Evolutionary conservation across 495 filamentous ascomycete species (phyloP).

Genomic region (Hypoxylon cercidicola): DNA sequence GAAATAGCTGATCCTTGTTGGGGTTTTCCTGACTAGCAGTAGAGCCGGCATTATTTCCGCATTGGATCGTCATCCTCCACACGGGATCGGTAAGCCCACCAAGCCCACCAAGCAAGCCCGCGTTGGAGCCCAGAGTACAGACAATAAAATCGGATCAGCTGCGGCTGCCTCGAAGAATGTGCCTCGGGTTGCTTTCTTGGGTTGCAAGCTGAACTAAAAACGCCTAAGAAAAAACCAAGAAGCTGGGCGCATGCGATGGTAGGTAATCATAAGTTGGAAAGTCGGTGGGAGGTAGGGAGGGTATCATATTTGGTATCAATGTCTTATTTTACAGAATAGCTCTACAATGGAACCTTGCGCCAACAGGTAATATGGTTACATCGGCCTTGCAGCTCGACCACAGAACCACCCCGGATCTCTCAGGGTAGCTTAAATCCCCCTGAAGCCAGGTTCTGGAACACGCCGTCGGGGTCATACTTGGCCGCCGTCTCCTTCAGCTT

Average conservation of each 20-base stretch:
- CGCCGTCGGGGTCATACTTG: constrained; percentile 47
- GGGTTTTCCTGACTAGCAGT: not conserved
- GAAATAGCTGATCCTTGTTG: too few relatives aligned
- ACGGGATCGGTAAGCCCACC: too few relatives aligned
- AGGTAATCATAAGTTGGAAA: not conserved
- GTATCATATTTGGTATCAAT: constrained; percentile 19
- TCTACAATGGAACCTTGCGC: not conserved
- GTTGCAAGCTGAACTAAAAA: constrained; percentile 4
- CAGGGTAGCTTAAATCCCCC: constrained; percentile 49
- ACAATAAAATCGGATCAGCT: too few relatives aligned
- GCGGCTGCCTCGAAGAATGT: too few relatives aligned
- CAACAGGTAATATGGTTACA: constrained; percentile 17
- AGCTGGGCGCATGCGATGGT: constrained; percentile 1
- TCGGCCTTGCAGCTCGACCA: constrained; percentile 14
- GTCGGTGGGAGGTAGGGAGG: constrained; percentile 7
- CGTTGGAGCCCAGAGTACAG: too few relatives aligned
- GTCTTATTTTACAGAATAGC: constrained; percentile 4
- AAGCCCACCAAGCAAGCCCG: too few relatives aligned
- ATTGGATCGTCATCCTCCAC: not conserved
- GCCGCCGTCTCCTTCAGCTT: constrained; percentile 39
- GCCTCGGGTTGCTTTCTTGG: not conserved
- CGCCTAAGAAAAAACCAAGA: not conserved
- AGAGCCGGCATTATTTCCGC: constrained; percentile 19
- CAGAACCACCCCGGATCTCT: not conserved
- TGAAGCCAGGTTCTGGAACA: constrained; percentile 45